Evolutionary conservation across 1,284 basidiomycete species (phyloP).

Genomic region (Pseudozyma pruni): DNA sequence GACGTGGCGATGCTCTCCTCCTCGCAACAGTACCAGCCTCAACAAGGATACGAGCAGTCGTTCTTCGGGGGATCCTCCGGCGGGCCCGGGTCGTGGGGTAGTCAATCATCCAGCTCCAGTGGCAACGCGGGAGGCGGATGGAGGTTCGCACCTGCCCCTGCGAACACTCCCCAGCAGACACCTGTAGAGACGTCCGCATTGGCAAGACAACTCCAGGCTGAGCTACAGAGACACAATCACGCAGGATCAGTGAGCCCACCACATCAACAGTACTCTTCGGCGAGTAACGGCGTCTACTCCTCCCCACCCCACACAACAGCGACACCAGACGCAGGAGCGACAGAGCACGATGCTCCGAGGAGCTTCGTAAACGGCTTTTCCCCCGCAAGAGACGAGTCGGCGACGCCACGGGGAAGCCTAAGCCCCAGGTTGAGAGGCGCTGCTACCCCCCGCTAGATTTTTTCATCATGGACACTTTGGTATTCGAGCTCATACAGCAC

Average conservation of each 20-base stretch:
- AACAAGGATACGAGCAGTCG: constrained; percentile 7
- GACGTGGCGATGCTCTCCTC: constrained; percentile 50
- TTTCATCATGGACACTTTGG: background rate
- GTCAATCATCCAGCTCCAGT: constrained; percentile 13
- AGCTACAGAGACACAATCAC: constrained; percentile 24
- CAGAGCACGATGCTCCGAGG: constrained; percentile 3
- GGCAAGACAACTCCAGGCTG: constrained; percentile 46
- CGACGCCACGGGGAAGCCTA: constrained; percentile 11
- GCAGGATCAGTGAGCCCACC: background rate
- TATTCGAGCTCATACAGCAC: background rate
- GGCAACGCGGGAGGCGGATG: constrained; percentile 12
- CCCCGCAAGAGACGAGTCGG: constrained; percentile 5
- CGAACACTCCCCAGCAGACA: constrained; percentile 54
- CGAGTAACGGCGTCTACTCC: background rate
- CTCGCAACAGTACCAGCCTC: constrained; percentile 2
- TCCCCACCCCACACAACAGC: background rate
- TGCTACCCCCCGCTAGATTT: background rate
- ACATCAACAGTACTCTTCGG: background rate
- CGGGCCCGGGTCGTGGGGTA: constrained; percentile 29
- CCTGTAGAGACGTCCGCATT: constrained; percentile 48
- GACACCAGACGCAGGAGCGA: background rate
- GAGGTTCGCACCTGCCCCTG: constrained; percentile 41
- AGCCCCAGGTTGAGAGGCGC: constrained; percentile 1
- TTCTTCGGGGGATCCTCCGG: constrained; percentile 23
- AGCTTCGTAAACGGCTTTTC: constrained; percentile 37